Evolutionary conservation across 306 rosid species (phyloP).

Genomic region (Malus orientalis): DNA sequence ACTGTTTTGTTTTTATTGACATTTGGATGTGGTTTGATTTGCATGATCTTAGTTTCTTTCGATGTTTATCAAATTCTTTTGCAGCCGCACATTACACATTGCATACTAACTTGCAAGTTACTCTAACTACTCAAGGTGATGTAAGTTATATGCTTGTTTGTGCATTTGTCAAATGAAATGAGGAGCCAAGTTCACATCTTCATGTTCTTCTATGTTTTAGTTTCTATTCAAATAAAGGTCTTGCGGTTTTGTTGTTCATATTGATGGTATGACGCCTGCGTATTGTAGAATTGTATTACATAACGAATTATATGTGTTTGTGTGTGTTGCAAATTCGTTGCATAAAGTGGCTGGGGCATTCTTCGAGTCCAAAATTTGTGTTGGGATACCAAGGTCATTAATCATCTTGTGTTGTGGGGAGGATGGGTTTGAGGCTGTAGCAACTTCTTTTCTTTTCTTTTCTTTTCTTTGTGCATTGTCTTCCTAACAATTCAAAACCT

Average conservation of each 20-base stretch:
- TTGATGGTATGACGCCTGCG: background rate
- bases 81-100: background rate
- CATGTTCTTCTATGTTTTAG: background rate
- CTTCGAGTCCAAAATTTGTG: background rate
- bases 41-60: background rate
- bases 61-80: background rate
- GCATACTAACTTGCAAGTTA: background rate
- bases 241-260: background rate
- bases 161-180: background rate
- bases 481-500: too few species aligned
- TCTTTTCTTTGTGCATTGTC: too few species aligned
- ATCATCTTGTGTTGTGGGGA: background rate
- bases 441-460: too few species aligned
- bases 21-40: background rate
- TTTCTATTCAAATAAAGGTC: background rate
- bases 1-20: background rate
- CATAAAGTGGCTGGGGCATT: background rate
- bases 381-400: background rate
- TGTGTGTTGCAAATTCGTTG: background rate
- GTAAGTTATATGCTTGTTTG: background rate
- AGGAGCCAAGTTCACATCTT: background rate
- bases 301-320: background rate
- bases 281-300: background rate
- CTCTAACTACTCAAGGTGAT: background rate
- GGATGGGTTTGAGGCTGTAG: too few species aligned